phyloP scores from a whole-genome alignment of 257 asterid species.

The Lycium barbarum region DNA sequence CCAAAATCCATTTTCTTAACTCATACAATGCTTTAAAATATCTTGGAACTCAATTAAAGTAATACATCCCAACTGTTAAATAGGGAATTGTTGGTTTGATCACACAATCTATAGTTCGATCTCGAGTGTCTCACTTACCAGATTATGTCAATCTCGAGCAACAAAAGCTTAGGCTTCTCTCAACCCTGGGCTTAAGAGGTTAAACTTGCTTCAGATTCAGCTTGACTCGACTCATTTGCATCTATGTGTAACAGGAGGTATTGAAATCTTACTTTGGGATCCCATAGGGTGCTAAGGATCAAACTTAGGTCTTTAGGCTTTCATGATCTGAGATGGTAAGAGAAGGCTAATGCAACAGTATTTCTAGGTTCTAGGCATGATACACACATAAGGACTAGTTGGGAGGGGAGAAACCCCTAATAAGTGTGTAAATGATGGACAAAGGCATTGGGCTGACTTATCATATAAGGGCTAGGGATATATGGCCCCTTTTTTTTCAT shows the following conservation, averaged over 20 bases:
- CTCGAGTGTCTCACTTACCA: neutral
- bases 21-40: neutral
- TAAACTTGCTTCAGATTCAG: neutral
- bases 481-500: neutral
- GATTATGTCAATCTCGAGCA: neutral
- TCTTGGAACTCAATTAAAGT: neutral
- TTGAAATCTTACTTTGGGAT: neutral
- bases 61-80: neutral
- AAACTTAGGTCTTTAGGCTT: neutral
- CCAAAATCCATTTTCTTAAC: neutral
- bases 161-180: conserved; percentile 5
- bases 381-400: neutral
- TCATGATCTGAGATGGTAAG: neutral
- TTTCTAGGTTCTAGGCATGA: neutral
- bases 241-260: neutral
- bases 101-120: neutral
- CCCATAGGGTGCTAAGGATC: neutral
- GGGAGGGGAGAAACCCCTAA: neutral
- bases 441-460: neutral
- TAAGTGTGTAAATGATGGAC: neutral
- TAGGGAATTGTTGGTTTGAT: neutral
- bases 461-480: neutral
- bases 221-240: neutral
- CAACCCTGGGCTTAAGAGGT: neutral
- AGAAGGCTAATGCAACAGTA: neutral